Evolutionary conservation across 257 asterid genomes (phyloP).

Genomic region (Thymus quinquecostatus): DNA sequence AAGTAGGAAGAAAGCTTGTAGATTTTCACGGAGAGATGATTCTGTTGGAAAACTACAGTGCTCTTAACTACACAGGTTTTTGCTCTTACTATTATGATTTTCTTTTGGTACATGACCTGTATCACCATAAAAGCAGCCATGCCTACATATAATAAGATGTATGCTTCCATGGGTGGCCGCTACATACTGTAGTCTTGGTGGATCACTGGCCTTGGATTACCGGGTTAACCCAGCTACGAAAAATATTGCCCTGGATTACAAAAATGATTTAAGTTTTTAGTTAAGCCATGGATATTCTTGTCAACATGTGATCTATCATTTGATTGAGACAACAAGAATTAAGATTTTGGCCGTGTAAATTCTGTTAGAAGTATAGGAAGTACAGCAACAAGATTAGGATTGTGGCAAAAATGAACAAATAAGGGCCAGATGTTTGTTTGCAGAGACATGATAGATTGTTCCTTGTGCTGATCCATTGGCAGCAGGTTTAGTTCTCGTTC

Average conservation of each 20-base stretch:
- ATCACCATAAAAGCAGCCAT: background rate
- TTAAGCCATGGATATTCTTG: background rate
- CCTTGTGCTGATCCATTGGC: conserved; percentile 3
- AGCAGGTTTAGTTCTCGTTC: background rate
- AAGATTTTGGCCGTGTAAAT: background rate
- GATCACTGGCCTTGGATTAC: background rate
- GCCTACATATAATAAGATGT: background rate
- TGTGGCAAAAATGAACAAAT: background rate
- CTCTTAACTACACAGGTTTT: conserved; percentile 84
- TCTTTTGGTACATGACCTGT: conserved; percentile 8
- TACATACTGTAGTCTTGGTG: background rate
- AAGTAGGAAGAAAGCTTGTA: conserved; percentile 64
- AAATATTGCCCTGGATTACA: background rate
- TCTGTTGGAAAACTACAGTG: conserved; percentile 80
- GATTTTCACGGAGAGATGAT: conserved; percentile 95
- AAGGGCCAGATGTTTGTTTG: background rate
- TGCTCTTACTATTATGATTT: conserved; percentile 5
- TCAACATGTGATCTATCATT: background rate
- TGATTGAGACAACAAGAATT: background rate
- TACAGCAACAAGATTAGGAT: too few species aligned
- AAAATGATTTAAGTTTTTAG: background rate
- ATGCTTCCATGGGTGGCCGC: background rate
- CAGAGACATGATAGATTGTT: background rate
- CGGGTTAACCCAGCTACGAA: background rate
- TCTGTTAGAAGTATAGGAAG: background rate